phyloP scores from a whole-genome alignment of 805 yeast genomes.

The Candida peoriensis region DNA sequence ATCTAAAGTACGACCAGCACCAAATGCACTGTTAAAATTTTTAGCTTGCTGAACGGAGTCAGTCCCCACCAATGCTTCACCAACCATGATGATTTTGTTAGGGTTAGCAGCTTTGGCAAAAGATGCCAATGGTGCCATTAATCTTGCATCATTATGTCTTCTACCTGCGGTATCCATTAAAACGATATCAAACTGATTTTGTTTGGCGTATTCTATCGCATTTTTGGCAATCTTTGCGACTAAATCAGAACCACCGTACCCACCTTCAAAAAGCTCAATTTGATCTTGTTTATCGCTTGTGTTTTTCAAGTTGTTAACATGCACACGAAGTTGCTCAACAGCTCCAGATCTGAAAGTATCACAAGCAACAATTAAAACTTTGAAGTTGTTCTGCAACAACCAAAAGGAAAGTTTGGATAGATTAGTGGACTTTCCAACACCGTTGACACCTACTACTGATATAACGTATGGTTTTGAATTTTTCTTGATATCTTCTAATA shows the following conservation, averaged over 20 bases:
- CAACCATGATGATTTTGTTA: conserved; percentile 96
- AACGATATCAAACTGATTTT: conserved; percentile 73
- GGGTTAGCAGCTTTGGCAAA: conserved; percentile 96
- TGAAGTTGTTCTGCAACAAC: conserved; percentile 84
- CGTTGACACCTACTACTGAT: conserved; percentile 96
- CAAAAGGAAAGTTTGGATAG: conserved; percentile 92
- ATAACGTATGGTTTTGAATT: conserved; percentile 72
- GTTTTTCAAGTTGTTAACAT: conserved; percentile 75
- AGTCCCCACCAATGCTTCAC: conserved; percentile 96
- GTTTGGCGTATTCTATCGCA: conserved; percentile 77
- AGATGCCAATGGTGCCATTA: conserved; percentile 93
- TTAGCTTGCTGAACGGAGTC: conserved; percentile 95
- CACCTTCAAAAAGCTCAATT: conserved; percentile 80
- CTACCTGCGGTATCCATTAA: conserved; percentile 97
- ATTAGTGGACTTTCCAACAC: conserved; percentile 96
- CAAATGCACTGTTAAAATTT: conserved; percentile 91
- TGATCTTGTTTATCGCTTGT: conserved; percentile 47
- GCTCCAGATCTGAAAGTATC: conserved; percentile 98
- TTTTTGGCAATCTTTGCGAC: conserved; percentile 91
- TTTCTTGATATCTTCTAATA: conserved; percentile 66
- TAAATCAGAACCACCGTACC: conserved; percentile 93
- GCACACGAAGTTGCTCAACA: conserved; percentile 94
- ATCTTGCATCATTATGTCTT: conserved; percentile 88
- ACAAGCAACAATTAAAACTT: conserved; percentile 90
- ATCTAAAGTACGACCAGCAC: conserved; percentile 72